A percentile compares a stretch with the other conserved stretches of the same genome.
These are phyloP conservation scores for Thelephora ganbajun DNA, from an alignment of 768 basidiomycete species.

Conservation along the genomic window DNA sequence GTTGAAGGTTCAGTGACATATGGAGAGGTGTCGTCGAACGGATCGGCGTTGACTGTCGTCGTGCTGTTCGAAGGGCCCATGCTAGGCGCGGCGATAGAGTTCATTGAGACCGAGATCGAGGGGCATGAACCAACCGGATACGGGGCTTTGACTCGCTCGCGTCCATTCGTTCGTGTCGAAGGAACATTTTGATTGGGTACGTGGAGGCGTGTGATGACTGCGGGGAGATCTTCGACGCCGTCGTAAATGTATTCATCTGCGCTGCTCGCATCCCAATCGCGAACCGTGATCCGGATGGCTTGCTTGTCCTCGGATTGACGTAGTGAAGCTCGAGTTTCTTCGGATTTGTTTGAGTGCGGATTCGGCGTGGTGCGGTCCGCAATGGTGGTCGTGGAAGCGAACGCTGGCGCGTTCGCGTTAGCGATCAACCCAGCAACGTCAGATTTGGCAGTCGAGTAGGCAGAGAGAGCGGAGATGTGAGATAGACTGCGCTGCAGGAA, in stretches of 20 bases:
- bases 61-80: not conserved
- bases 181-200: conserved; percentile 10
- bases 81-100: conserved; percentile 8
- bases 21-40: conserved; percentile 22
- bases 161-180: conserved; percentile 22
- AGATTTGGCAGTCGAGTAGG: not conserved
- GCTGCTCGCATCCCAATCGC: not conserved
- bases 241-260: conserved; percentile 28
- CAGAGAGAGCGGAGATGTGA: not conserved
- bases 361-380: not conserved
- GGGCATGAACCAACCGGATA: conserved; percentile 40
- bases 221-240: conserved; percentile 38
- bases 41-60: conserved; percentile 11
- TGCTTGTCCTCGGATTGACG: not conserved
- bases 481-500: not conserved
- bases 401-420: not conserved
- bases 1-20: conserved; percentile 13
- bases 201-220: conserved; percentile 15
- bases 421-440: not conserved
- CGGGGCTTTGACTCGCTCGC: conserved; percentile 55
- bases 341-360: not conserved
- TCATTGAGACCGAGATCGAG: conserved; percentile 24
- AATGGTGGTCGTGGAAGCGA: too few species aligned
- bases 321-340: not conserved
- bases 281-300: not conserved